Conservation (phyloP, 768 basidiomycete genomes). For the Russula brevipes region DNA sequence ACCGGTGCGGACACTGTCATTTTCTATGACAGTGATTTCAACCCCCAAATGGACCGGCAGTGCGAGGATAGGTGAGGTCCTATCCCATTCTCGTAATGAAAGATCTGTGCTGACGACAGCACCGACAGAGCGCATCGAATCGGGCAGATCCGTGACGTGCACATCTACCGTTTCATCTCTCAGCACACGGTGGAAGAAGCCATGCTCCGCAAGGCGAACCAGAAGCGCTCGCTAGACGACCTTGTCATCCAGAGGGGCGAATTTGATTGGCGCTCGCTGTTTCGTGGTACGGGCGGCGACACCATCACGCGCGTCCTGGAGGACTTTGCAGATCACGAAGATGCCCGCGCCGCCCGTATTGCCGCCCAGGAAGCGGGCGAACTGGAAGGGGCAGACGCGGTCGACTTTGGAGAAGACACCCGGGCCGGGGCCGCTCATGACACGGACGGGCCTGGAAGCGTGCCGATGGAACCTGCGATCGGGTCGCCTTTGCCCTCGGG, state of each 20-base stretch:
- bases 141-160: constrained; percentile 92
- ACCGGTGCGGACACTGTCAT: constrained; percentile 93
- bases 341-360: constrained; percentile 72
- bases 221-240: constrained; percentile 87
- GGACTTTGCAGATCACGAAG: constrained; percentile 84
- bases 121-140: constrained; percentile 85
- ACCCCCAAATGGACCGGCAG: constrained; percentile 96
- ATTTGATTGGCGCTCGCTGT: constrained; percentile 89
- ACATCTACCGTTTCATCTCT: constrained; percentile 93
- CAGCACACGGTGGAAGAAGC: constrained; percentile 91
- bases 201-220: constrained; percentile 95
- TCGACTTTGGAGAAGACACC: constrained; percentile 60
- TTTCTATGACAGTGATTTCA: constrained; percentile 97
- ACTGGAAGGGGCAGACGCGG: constrained; percentile 72
- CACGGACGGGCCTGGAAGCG: constrained; percentile 1
- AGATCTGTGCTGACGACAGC: constrained; percentile 11
- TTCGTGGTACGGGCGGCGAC: constrained; percentile 50
- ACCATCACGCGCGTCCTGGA: constrained; percentile 66
- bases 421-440: neutral
- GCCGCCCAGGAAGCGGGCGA: constrained; percentile 70
- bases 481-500: constrained; percentile 6
- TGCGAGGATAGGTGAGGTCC: constrained; percentile 80
- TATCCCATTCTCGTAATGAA: neutral
- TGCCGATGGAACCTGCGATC: constrained; percentile 18
- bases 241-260: constrained; percentile 91